A percentile compares a stretch with the other conserved stretches of the same genome.
These are phyloP conservation scores for Xylaria flabelliformis DNA, from an alignment of 495 filamentous ascomycete genomes.

Conservation along the genomic window DNA sequence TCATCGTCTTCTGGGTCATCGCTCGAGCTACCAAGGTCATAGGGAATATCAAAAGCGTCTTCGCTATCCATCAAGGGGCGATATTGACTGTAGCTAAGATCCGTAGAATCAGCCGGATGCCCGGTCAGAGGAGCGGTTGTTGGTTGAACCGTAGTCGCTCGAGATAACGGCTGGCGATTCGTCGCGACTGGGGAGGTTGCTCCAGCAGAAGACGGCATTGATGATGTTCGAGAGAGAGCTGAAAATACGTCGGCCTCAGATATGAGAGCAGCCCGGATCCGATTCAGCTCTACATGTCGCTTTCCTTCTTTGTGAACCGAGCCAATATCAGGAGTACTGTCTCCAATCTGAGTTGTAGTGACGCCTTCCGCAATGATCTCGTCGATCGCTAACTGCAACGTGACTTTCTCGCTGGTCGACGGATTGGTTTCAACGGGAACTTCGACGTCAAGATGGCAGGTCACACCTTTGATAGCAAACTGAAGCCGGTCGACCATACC, in stretches of 20 bases:
- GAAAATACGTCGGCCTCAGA: slow-evolving; percentile 78
- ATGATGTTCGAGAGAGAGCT: slow-evolving; percentile 64
- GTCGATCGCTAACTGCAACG: slow-evolving; percentile 69
- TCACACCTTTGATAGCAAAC: slow-evolving; percentile 66
- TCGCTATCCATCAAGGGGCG: slow-evolving; percentile 51
- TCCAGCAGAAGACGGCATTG: slow-evolving; percentile 65
- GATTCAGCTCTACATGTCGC: slow-evolving; percentile 66
- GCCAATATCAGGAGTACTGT: slow-evolving; percentile 26
- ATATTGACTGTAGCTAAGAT: slow-evolving; percentile 40
- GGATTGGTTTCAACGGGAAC: slow-evolving; percentile 66
- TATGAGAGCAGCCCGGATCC: slow-evolving; percentile 69
- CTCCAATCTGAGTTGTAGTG: slow-evolving; percentile 45
- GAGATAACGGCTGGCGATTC: slow-evolving; percentile 33
- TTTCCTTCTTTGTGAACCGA: slow-evolving; percentile 63
- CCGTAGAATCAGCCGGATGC: slow-evolving; percentile 32
- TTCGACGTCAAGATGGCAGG: slow-evolving; percentile 65
- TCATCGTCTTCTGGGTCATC: slow-evolving; percentile 36
- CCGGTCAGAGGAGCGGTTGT: slow-evolving; percentile 15
- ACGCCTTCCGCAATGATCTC: slow-evolving; percentile 71
- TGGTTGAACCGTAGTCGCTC: slow-evolving; percentile 19
- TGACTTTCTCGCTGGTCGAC: slow-evolving; percentile 58
- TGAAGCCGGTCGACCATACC: slow-evolving; percentile 82
- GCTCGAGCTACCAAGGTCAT: slow-evolving; percentile 44
- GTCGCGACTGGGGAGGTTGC: slow-evolving; percentile 49
- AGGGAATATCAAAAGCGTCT: slow-evolving; percentile 57